Evolutionary conservation across 1,284 basidiomycete genomes (phyloP).

Genomic region (Ustilago hordei): DNA sequence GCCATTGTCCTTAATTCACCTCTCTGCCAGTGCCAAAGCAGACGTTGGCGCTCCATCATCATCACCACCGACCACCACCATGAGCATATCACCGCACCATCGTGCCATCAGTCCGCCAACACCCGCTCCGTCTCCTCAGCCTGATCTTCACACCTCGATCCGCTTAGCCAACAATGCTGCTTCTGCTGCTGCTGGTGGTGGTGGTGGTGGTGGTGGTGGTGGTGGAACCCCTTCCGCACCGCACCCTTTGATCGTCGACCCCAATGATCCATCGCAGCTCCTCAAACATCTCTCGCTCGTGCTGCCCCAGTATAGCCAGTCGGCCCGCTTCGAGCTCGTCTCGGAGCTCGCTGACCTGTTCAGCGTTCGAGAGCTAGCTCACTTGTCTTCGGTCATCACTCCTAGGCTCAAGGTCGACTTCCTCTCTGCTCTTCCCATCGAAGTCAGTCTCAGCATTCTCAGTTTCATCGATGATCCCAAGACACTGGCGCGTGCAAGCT

Average conservation of each 20-base stretch:
- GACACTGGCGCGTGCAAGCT: conserved; percentile 79
- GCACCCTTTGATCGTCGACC: conserved; percentile 28
- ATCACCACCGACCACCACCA: conserved; percentile 8
- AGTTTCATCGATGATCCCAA: conserved; percentile 84
- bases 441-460: conserved; percentile 85
- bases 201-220: conserved; percentile 20
- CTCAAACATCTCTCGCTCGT: conserved; percentile 50
- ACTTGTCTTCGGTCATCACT: conserved; percentile 79
- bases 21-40: no score
- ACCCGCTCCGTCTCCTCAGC: conserved; percentile 63
- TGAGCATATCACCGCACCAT: conserved; percentile 54
- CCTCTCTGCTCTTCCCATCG: conserved; percentile 82
- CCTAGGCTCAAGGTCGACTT: conserved; percentile 90
- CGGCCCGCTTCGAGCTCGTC: conserved; percentile 55
- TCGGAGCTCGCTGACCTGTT: conserved; percentile 59
- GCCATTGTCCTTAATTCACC: no score
- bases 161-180: conserved; percentile 53
- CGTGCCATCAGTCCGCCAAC: conserved; percentile 63
- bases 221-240: conserved; percentile 19
- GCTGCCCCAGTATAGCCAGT: conserved; percentile 48
- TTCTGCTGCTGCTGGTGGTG: conserved; percentile 24
- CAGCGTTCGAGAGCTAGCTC: conserved; percentile 80
- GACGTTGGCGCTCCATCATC: no score
- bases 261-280: conserved; percentile 45
- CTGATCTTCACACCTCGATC: conserved; percentile 48